phyloP scores from a whole-genome alignment of 306 rosid species.

The Notholithocarpus densiflorus region DNA sequence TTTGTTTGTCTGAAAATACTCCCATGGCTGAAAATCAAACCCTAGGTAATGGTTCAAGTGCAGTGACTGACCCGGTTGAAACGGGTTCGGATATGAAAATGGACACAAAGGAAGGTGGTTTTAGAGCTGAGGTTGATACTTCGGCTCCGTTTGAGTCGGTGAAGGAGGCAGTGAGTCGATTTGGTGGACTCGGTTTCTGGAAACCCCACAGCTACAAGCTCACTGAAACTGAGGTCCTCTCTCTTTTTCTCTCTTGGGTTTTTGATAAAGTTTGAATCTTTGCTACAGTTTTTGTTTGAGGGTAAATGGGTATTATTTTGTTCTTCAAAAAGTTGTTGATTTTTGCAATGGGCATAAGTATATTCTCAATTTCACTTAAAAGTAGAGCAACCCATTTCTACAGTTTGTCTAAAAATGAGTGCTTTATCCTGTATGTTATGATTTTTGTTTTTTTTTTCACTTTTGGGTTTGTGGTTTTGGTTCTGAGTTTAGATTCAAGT shows the following conservation, averaged over 20 bases:
- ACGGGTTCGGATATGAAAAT: constrained; percentile 1
- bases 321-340: neutral
- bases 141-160: constrained; percentile 62
- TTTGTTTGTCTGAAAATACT: neutral
- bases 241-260: constrained; percentile 11
- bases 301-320: neutral
- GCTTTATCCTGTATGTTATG: no score
- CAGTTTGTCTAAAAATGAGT: neutral
- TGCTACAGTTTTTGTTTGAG: neutral
- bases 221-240: constrained; percentile 28
- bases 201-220: constrained; percentile 37
- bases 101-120: constrained; percentile 12
- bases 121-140: constrained; percentile 52
- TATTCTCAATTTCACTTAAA: neutral
- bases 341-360: neutral
- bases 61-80: no score
- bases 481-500: neutral
- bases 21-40: neutral
- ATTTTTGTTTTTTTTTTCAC: neutral
- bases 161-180: constrained; percentile 53
- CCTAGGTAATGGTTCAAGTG: neutral
- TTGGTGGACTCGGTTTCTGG: constrained; percentile 57
- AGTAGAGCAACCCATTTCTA: neutral
- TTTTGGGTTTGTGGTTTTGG: neutral
- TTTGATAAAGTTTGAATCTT: neutral